Conservation (phyloP, 2,329 filamentous ascomycete genomes). For the Pezicula rhizophila region DNA sequence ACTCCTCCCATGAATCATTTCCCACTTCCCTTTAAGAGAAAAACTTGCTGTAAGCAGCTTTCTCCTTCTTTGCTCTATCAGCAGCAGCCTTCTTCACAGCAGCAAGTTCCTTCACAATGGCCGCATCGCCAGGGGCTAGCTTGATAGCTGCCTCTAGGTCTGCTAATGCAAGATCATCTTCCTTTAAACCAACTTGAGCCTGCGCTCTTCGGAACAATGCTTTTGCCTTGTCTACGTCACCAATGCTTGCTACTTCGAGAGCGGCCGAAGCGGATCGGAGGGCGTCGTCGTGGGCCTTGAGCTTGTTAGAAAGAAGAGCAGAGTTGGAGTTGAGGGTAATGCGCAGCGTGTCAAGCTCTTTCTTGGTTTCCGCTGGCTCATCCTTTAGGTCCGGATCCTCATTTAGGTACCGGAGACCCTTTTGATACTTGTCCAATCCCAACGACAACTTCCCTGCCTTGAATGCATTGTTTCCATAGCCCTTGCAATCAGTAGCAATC, state of each 20-base stretch:
- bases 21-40: constrained; percentile 40
- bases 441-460: constrained; percentile 66
- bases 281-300: constrained; percentile 64
- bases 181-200: constrained; percentile 70
- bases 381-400: constrained; percentile 72
- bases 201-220: constrained; percentile 77
- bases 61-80: constrained; percentile 77
- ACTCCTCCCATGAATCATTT: no score
- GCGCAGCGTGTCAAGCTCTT: constrained; percentile 65
- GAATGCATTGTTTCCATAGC: constrained; percentile 88
- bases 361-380: constrained; percentile 62
- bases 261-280: constrained; percentile 66
- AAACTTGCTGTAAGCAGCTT: constrained; percentile 88
- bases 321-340: constrained; percentile 86
- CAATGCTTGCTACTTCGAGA: constrained; percentile 58
- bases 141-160: constrained; percentile 71
- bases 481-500: constrained; percentile 82
- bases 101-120: constrained; percentile 67
- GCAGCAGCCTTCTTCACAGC: constrained; percentile 71
- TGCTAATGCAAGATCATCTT: constrained; percentile 73
- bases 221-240: constrained; percentile 80
- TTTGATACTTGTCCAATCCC: constrained; percentile 88
- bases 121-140: constrained; percentile 69
- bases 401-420: constrained; percentile 82
- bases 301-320: constrained; percentile 79